Evolutionary conservation across 2,329 filamentous ascomycete species (phyloP).

Genomic region (Fusarium sp.): DNA sequence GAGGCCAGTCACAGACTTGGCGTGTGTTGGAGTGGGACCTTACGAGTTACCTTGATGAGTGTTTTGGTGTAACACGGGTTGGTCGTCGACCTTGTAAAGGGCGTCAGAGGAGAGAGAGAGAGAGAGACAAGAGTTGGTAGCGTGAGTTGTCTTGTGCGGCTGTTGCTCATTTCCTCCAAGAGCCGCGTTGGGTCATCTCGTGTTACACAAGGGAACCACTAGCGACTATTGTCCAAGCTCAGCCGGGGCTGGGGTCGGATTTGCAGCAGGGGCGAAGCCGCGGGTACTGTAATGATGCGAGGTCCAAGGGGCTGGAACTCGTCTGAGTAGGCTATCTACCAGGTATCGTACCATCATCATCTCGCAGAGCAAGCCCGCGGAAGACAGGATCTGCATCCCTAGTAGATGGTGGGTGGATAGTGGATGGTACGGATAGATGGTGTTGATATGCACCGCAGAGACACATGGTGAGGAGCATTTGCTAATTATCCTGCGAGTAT

Average conservation of each 20-base stretch:
- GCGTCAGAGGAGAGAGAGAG: neutral
- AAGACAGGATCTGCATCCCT: constrained; percentile 14
- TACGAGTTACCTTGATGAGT: neutral
- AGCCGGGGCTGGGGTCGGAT: neutral
- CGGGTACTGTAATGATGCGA: neutral
- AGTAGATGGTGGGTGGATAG: neutral
- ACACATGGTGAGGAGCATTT: neutral
- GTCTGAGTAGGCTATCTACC: constrained; percentile 9
- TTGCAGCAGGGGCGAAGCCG: neutral
- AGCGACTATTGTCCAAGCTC: constrained; percentile 3
- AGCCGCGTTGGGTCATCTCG: constrained; percentile 18
- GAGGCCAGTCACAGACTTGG: neutral
- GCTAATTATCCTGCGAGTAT: neutral
- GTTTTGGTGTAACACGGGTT: neutral
- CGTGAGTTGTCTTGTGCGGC: neutral
- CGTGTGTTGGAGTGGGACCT: neutral
- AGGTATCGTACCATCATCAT: neutral
- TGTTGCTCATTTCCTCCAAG: constrained; percentile 13
- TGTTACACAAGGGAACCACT: constrained; percentile 20
- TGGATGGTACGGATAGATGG: no score
- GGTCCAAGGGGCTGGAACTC: neutral
- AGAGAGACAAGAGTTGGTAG: neutral
- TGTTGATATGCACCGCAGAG: constrained; percentile 3
- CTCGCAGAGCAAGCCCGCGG: neutral
- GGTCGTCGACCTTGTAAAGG: neutral